Evolutionary conservation across 306 rosid species (phyloP), one percentile per base, ranked within the genome.

Genomic region (Mucuna pruriens): DNA sequence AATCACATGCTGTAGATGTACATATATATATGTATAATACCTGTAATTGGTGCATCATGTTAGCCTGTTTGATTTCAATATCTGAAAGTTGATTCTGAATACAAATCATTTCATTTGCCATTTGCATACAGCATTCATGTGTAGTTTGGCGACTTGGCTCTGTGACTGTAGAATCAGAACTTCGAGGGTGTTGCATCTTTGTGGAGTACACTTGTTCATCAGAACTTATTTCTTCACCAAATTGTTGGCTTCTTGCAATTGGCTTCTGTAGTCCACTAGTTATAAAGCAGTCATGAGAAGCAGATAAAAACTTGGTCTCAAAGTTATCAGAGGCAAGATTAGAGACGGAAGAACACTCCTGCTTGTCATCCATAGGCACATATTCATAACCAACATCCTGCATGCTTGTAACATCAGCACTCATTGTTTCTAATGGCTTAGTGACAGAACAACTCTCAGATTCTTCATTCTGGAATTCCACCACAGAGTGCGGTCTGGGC

Each of bases 401-500:
- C 74, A 85, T 77, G 84, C 92, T 87, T 39, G 95, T 79, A 77
- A 84, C 77, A 77, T 92, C 94, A 64, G 87, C 75, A 54, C 92
- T 94, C 82, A 71, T 68, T 80, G 93, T 77, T 85, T 89, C 92
- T 66, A 87, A 71, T n/a, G 87, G 86, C 86, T 92, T 92, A 19
- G 97, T 89, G 80, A 89, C 89, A 73, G 92, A 88, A 82, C 95
- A 89, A 78, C 91, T 83, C 84, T 92, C 97, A 42, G 94, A 94
- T 75, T 94, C 98, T 71, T 92, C 97, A 20, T 82, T 88, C 44
- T 85, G 87, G 73, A 83, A 87, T 44, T 89, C 94, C 2, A 52
- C 83, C 22, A 36, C 29, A 67, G 85, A 62, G 72, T 75, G 90
- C 42, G 76, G 75, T 80, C 87, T 84, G 20, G 97, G 90, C 71